phyloP scores from a whole-genome alignment of 2,329 filamentous ascomycete genomes.

The Fusarium tricinctum region DNA sequence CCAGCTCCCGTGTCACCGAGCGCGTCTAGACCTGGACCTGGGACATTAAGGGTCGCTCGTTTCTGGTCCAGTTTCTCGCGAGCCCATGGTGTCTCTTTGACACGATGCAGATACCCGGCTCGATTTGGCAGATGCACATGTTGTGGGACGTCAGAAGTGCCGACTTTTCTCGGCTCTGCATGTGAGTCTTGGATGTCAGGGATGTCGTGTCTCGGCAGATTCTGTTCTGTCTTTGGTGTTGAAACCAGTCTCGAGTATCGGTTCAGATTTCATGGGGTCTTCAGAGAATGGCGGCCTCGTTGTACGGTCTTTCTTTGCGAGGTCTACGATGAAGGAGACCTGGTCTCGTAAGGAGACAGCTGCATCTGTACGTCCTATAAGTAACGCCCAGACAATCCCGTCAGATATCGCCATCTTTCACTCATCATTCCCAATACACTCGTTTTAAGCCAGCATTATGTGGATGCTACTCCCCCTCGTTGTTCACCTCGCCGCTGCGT shows the following conservation, averaged over 20 bases:
- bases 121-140: slow-evolving; percentile 34
- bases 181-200: slow-evolving; percentile 4
- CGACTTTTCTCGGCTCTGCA: slow-evolving; percentile 18
- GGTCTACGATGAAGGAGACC: not conserved
- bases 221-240: slow-evolving; percentile 20
- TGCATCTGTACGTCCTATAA: slow-evolving; percentile 32
- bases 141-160: slow-evolving; percentile 31
- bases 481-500: slow-evolving; percentile 20
- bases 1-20: slow-evolving; percentile 14
- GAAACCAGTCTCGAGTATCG: not conserved
- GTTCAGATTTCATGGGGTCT: not conserved
- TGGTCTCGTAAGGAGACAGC: not conserved
- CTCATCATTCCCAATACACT: slow-evolving; percentile 23
- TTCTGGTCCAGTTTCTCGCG: slow-evolving; percentile 22
- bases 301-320: not conserved
- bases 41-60: slow-evolving; percentile 39
- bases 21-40: slow-evolving; percentile 21
- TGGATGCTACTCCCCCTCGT: slow-evolving; percentile 38
- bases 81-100: slow-evolving; percentile 21
- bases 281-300: slow-evolving; percentile 15
- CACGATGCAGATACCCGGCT: slow-evolving; percentile 36
- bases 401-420: not conserved
- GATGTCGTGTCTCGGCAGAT: slow-evolving; percentile 42
- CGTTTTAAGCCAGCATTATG: slow-evolving; percentile 41
- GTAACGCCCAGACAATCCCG: slow-evolving; percentile 26